Conservation (phyloP, 805 yeast species). For the Candida loeiensis region DNA sequence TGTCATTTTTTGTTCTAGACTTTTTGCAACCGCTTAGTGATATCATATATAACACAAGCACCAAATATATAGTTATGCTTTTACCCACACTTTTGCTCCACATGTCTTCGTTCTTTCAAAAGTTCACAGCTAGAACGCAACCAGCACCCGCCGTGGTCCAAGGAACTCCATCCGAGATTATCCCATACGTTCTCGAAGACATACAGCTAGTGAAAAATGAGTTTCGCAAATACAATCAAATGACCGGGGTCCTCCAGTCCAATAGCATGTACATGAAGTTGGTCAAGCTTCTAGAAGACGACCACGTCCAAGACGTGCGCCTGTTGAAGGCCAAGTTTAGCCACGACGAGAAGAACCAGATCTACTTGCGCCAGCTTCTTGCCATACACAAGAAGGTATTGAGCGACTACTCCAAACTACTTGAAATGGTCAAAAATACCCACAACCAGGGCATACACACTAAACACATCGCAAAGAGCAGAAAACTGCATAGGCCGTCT, state of each 20-base stretch:
- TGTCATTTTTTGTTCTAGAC: no score
- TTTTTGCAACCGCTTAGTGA: no score
- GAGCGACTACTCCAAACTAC: slow-evolving; percentile 19
- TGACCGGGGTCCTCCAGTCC: slow-evolving; percentile 18
- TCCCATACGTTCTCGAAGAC: slow-evolving; percentile 22
- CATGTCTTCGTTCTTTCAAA: not conserved
- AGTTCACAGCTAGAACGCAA: not conserved
- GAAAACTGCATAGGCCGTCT: slow-evolving; percentile 1
- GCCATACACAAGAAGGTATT: slow-evolving; percentile 18
- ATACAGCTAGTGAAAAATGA: slow-evolving; percentile 19
- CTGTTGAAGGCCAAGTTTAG: slow-evolving; percentile 13
- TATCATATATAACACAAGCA: no score
- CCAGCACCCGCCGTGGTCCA: slow-evolving; percentile 6
- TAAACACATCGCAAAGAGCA: slow-evolving; percentile 10
- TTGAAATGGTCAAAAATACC: slow-evolving; percentile 21
- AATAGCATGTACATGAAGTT: slow-evolving; percentile 22
- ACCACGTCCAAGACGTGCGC: slow-evolving; percentile 17
- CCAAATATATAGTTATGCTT: not conserved
- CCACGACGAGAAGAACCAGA: slow-evolving; percentile 10
- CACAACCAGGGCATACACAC: slow-evolving; percentile 24
- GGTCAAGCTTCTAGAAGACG: slow-evolving; percentile 18
- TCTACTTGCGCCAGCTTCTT: slow-evolving; percentile 17
- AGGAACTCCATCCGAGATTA: slow-evolving; percentile 18
- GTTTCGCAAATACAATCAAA: slow-evolving; percentile 20
- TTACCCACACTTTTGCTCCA: not conserved